Base-by-base conservation (phyloP, 1,284 basidiomycete genomes). In the Athelia psychrophila region DNA sequence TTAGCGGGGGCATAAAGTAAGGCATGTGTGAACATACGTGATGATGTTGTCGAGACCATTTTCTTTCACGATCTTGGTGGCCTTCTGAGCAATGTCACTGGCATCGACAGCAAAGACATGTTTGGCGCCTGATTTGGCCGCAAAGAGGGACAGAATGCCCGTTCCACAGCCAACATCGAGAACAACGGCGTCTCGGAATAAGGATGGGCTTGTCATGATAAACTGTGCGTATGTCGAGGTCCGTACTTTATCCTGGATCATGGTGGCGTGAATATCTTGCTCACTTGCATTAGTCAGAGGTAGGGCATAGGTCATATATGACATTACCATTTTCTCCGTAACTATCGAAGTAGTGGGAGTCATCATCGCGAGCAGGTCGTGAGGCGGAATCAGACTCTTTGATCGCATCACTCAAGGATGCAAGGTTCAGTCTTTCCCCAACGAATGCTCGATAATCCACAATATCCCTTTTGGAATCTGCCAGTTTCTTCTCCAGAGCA, bases 121-220 rank as follows among this genome's bases (percentile, higher is more conserved):
- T 67, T 91, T 91, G 2, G 96, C 96, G 1, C 96, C 96, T 0
- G 93, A 91, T 51, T 86, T 80, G 1, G 95, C 96, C 3, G 95
- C 95, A 60, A 98, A 92, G 58, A 99, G 79, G 0, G 93, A 96
- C 6, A 98, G 75, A 49, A 99, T 97, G 2, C 94, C 91, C 0
- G 93, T 95, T 0, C 94, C 94, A 61, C 94, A 97, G 2, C 96
- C 96, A 20, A 98, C 95, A 60, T 98, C 96, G 62, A 98, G 84
- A 5, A 99, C 95, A 44, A 89, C 73, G 24, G 93, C 92, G 59
- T 88, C 91, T 51, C 83, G 81, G 76, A 98, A 95, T 15, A 96
- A 73, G 15, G 78, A 69, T 1, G 93, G 86, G 66, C 92, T 96
- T n/a, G 80, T 84, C 27, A 96, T 75, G 63, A 98, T 93, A 71